Percentiles rank a stretch among this genome's conserved stretches.
Evolutionary conservation across 495 filamentous ascomycete species (phyloP).

Genomic region (Aspergillus coremiiformis): DNA sequence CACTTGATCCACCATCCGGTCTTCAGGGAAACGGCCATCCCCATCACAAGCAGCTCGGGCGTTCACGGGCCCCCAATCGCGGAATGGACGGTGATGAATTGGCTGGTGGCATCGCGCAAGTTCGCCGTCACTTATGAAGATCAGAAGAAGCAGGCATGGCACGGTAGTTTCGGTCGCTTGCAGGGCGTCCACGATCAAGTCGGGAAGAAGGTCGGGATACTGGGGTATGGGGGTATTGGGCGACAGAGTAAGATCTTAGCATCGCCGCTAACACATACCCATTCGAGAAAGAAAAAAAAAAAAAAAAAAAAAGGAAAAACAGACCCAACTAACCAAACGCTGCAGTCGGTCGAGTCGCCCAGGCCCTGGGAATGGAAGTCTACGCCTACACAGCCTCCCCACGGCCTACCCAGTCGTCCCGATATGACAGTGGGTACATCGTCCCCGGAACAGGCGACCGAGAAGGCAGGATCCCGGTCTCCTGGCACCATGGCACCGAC

Average conservation of each 20-base stretch:
- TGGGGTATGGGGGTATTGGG: constrained; percentile 83
- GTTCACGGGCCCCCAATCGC: constrained; percentile 79
- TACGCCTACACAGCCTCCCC: constrained; percentile 72
- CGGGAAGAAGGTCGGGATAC: constrained; percentile 57
- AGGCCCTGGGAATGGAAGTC: constrained; percentile 71
- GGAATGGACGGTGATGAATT: constrained; percentile 62
- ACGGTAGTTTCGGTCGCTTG: constrained; percentile 1
- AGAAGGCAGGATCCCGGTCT: constrained; percentile 60
- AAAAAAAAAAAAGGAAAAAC: no score
- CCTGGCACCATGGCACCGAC: constrained; percentile 65
- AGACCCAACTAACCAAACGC: no score
- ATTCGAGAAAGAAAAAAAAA: not conserved
- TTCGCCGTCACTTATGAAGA: constrained; percentile 39
- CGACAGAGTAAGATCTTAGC: constrained; percentile 45
- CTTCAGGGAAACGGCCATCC: constrained; percentile 54
- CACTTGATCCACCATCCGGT: constrained; percentile 55
- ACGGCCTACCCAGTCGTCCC: constrained; percentile 45
- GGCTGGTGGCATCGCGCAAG: constrained; percentile 49
- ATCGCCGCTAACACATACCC: not conserved
- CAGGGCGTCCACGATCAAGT: constrained; percentile 40
- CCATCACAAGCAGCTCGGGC: constrained; percentile 65
- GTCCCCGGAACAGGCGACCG: constrained; percentile 71
- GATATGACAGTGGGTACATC: constrained; percentile 58
- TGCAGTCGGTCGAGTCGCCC: constrained; percentile 54
- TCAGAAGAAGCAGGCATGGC: constrained; percentile 40